These are phyloP conservation scores for Geopyxis carbonaria DNA, from an alignment of 495 filamentous ascomycete species.

Conservation along the genomic window DNA sequence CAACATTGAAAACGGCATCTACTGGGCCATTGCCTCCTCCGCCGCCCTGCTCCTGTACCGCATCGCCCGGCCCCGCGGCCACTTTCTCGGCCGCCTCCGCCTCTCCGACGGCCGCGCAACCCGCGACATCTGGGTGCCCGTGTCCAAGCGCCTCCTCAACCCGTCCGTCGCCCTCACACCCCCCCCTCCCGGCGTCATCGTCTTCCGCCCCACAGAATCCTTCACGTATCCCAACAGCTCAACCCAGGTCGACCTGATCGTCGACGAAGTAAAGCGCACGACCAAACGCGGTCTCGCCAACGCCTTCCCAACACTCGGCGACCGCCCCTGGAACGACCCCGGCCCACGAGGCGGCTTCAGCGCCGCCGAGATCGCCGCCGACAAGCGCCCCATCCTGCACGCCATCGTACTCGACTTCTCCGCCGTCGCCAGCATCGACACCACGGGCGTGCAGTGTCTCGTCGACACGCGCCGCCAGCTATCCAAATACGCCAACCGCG, in stretches of 20 bases:
- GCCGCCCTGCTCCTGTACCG: slow-evolving; percentile 32
- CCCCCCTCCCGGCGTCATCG: slow-evolving; percentile 34
- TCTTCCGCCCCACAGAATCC: slow-evolving; percentile 36
- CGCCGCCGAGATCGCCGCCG: slow-evolving; percentile 24
- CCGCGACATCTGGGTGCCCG: slow-evolving; percentile 29
- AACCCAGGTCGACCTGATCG: slow-evolving; percentile 32
- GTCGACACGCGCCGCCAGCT: slow-evolving; percentile 35
- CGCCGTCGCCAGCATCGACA: slow-evolving; percentile 33
- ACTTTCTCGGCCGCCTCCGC: slow-evolving; percentile 26
- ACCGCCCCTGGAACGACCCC: slow-evolving; percentile 15
- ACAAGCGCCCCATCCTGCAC: slow-evolving; percentile 31
- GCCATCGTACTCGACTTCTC: slow-evolving; percentile 36
- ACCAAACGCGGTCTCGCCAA: slow-evolving; percentile 18
- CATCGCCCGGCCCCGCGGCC: slow-evolving; percentile 31
- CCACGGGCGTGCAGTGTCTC: slow-evolving; percentile 33
- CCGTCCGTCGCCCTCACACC: slow-evolving; percentile 26
- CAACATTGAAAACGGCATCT: slow-evolving; percentile 37
- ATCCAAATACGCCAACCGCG: slow-evolving; percentile 32
- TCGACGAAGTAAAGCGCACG: slow-evolving; percentile 30
- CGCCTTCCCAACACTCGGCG: slow-evolving; percentile 17
- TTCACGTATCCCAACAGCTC: slow-evolving; percentile 38
- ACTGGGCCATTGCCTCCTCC: slow-evolving; percentile 32
- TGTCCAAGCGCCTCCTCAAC: slow-evolving; percentile 32
- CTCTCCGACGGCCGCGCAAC: slow-evolving; percentile 19
- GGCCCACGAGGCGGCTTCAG: slow-evolving; percentile 20